These are phyloP conservation scores for Botrytis porri DNA, from an alignment of 2,329 filamentous ascomycete genomes.

Conservation along the genomic window DNA sequence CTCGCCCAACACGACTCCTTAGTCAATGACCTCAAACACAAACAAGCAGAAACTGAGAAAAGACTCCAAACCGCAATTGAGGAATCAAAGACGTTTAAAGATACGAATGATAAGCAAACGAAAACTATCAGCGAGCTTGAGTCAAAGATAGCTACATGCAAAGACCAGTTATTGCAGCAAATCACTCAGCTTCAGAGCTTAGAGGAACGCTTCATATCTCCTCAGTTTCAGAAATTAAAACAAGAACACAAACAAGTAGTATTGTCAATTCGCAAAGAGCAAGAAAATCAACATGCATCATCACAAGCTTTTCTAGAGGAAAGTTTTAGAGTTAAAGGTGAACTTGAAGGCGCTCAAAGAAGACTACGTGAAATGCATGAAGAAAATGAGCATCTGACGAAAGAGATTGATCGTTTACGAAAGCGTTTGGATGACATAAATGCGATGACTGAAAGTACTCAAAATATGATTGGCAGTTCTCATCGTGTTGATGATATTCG, in stretches of 20 bases:
- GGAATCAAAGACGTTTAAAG: background rate
- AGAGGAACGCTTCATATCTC: background rate
- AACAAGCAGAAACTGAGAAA: background rate
- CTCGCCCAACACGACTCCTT: conserved; percentile 5
- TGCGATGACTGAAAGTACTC: background rate
- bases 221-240: background rate
- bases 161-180: conserved; percentile 10
- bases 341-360: background rate
- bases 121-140: background rate
- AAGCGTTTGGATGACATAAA: background rate
- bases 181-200: conserved; percentile 8
- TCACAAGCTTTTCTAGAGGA: background rate
- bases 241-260: conserved; percentile 9
- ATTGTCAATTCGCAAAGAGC: background rate
- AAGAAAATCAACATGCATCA: background rate
- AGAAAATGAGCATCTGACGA: background rate
- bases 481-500: background rate
- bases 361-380: background rate
- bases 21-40: conserved; percentile 13
- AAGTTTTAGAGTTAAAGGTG: background rate
- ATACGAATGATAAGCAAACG: background rate
- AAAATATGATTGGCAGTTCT: background rate
- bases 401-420: conserved; percentile 13
- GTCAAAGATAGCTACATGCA: conserved; percentile 1
- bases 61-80: background rate